These are phyloP conservation scores for Ophiostoma angusticollis DNA, from an alignment of 2,329 filamentous ascomycete species.

Conservation along the genomic window DNA sequence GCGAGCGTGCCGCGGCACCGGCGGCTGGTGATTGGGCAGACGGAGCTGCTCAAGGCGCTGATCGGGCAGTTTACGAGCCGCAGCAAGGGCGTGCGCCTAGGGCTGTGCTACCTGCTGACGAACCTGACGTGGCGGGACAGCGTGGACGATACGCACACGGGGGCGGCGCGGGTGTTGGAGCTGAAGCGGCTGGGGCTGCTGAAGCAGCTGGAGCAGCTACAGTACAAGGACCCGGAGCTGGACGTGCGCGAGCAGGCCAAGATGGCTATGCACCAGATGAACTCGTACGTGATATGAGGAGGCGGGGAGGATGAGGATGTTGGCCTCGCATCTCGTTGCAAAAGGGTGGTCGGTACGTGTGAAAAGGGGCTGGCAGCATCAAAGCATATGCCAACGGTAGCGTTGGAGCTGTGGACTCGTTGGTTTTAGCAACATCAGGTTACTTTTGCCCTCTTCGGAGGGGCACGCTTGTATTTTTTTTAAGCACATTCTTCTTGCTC, in stretches of 20 bases:
- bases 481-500: too few relatives aligned
- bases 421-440: too few relatives aligned
- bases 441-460: too few relatives aligned
- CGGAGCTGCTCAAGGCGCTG: constrained; percentile 59
- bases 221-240: constrained; percentile 56
- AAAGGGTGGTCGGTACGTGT: too few relatives aligned
- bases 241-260: constrained; percentile 79
- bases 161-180: constrained; percentile 52
- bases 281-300: background rate
- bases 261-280: constrained; percentile 59
- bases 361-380: too few relatives aligned
- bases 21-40: constrained; percentile 64
- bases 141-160: constrained; percentile 49
- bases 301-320: background rate
- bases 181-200: constrained; percentile 61
- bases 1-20: constrained; percentile 69
- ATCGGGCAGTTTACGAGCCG: constrained; percentile 61
- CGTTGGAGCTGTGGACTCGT: too few relatives aligned
- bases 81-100: constrained; percentile 60
- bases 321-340: too few relatives aligned
- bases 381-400: too few relatives aligned
- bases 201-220: constrained; percentile 48
- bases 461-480: too few relatives aligned
- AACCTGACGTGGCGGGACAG: constrained; percentile 81
- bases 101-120: constrained; percentile 70